Percentiles rank a stretch among this genome's conserved stretches.
Conservation (phyloP, 1,284 basidiomycete species). For the Polyporus tsugae region DNA sequence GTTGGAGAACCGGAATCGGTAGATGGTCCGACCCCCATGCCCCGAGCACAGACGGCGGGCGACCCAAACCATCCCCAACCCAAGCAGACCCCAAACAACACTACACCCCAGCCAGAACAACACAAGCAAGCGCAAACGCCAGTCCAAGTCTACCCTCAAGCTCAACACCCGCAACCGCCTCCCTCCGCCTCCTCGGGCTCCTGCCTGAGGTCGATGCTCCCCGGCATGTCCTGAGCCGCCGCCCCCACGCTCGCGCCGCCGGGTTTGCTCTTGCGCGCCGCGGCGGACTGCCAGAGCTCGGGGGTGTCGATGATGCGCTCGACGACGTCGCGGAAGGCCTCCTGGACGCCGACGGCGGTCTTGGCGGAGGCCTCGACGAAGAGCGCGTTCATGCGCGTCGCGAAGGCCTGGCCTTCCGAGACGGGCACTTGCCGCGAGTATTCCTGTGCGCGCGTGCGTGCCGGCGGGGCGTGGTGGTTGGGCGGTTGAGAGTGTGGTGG, state of each 20-base stretch:
- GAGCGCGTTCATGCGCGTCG: conserved; percentile 80
- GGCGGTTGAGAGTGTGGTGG: not conserved
- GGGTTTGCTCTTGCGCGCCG: conserved; percentile 19
- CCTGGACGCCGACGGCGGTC: conserved; percentile 82
- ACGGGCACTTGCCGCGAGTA: conserved; percentile 88
- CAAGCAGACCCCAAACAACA: not conserved
- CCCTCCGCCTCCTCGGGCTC: conserved; percentile 30
- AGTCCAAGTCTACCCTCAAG: not conserved
- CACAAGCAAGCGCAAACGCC: not conserved
- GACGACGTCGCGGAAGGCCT: conserved; percentile 86
- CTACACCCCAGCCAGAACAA: not conserved
- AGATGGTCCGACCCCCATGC: not conserved
- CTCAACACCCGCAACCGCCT: conserved; percentile 37
- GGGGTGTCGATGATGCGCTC: conserved; percentile 72
- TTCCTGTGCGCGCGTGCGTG: conserved; percentile 59
- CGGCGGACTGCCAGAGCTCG: conserved; percentile 64
- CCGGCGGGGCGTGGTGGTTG: conserved; percentile 3
- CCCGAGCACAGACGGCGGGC: not conserved
- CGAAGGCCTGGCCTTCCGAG: conserved; percentile 85
- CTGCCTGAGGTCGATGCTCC: conserved; percentile 43
- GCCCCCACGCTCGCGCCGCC: conserved; percentile 22
- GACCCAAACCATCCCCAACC: not conserved
- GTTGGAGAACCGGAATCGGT: too few species aligned
- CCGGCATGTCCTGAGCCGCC: conserved; percentile 45
- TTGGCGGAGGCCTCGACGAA: conserved; percentile 93